phyloP scores from a whole-genome alignment of 371 early-diverging fungal species.

The Mortierella sp. region DNA sequence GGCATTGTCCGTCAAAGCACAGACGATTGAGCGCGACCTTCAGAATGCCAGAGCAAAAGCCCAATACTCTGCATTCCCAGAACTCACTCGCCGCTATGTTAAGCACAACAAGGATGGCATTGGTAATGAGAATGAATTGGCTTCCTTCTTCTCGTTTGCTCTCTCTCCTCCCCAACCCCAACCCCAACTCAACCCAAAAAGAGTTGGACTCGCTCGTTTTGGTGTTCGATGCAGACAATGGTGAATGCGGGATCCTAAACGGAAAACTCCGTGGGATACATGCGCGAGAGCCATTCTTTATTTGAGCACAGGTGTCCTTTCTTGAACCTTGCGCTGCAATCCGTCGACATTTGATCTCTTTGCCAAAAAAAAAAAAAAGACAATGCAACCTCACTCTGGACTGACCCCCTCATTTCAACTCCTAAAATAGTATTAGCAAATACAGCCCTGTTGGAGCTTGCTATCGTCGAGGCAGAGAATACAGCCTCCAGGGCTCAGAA shows the following conservation, averaged over 20 bases:
- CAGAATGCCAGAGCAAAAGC: conserved; percentile 37
- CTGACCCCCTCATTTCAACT: not conserved
- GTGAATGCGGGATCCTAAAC: not conserved
- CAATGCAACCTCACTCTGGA: too few relatives aligned
- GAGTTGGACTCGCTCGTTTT: too few relatives aligned
- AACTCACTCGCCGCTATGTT: conserved; percentile 70
- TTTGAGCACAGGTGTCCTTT: too few relatives aligned
- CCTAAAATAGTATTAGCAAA: conserved; percentile 34
- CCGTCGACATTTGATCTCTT: too few relatives aligned
- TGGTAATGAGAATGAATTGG: conserved; percentile 54
- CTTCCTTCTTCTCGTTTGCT: not conserved
- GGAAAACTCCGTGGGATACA: too few relatives aligned
- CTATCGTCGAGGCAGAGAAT: conserved; percentile 37
- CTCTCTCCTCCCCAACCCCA: too few relatives aligned
- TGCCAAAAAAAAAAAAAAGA: too few relatives aligned
- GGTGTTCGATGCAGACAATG: not conserved
- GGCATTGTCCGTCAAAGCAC: conserved; percentile 34
- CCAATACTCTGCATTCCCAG: conserved; percentile 55
- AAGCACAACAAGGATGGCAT: conserved; percentile 71
- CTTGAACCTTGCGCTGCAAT: too few relatives aligned
- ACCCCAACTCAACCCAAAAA: too few relatives aligned
- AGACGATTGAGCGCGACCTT: conserved; percentile 39
- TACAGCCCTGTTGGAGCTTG: conserved; percentile 48
- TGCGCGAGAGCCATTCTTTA: too few relatives aligned
- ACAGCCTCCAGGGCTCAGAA: conserved; percentile 18